These are phyloP conservation scores for Xerocomellus dryophilus DNA, from an alignment of 768 basidiomycete genomes.

Conservation along the genomic window DNA sequence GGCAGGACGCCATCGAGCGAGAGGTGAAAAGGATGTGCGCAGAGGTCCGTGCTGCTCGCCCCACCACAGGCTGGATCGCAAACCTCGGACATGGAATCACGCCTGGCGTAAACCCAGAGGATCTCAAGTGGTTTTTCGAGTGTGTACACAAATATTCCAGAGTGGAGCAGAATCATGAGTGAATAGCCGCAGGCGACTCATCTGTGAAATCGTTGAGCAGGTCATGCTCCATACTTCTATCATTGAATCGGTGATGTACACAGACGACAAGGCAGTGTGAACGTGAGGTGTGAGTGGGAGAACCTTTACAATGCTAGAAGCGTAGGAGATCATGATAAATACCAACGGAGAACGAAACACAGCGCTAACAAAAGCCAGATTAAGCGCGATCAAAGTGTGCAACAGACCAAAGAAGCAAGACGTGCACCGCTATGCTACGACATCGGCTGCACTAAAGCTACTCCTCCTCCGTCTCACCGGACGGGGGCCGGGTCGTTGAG, in stretches of 20 bases:
- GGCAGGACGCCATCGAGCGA: slow-evolving; percentile 78
- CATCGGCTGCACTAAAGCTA: slow-evolving; percentile 85
- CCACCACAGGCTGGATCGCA: slow-evolving; percentile 82
- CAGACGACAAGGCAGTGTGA: slow-evolving; percentile 14
- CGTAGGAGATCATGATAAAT: slow-evolving; percentile 30
- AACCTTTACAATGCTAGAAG: slow-evolving; percentile 30
- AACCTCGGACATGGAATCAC: slow-evolving; percentile 98
- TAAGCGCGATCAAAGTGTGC: slow-evolving; percentile 2
- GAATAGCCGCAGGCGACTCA: neutral
- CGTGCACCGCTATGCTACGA: slow-evolving; percentile 55
- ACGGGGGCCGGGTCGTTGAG: slow-evolving; percentile 70
- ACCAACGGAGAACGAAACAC: slow-evolving; percentile 14
- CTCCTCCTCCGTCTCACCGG: slow-evolving; percentile 74
- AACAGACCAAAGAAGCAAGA: slow-evolving; percentile 14
- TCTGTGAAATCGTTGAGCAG: neutral
- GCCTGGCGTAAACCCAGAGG: slow-evolving; percentile 91
- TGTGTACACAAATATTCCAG: slow-evolving; percentile 82
- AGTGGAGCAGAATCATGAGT: neutral
- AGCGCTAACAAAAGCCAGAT: slow-evolving; percentile 2
- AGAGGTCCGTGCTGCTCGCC: slow-evolving; percentile 58
- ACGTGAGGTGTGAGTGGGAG: slow-evolving; percentile 13
- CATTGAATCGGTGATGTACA: slow-evolving; percentile 20
- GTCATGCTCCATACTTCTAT: slow-evolving; percentile 9
- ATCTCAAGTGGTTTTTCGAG: slow-evolving; percentile 87
- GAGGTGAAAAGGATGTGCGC: slow-evolving; percentile 81